Base-by-base conservation (phyloP, 192 early-diverging fungal species). In the Coemansia sp. region DNA sequence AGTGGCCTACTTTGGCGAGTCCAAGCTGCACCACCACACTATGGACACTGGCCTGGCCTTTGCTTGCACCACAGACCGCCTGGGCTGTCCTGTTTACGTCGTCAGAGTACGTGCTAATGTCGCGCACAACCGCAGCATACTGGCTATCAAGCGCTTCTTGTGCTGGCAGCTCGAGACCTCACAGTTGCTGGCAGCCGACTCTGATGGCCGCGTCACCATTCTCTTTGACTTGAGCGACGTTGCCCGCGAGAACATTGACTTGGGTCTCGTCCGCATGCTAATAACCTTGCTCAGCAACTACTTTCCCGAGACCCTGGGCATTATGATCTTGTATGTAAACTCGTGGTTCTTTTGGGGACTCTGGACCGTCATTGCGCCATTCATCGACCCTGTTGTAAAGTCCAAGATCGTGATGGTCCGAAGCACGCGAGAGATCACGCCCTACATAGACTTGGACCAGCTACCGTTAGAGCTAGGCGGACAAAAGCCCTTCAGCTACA, bases 331-430 rank as follows among this genome's bases (percentile, higher is more conserved):
- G 15, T 87, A 94, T 57, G 87, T 88, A 59, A 90, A 93, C 17
- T 94, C 94, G 25, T 93, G 90, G 86, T 76, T 97, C 37, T 97
- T 97, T 66, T 82, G 86, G 46, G 88, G 87, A 41, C 63, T 93
- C 21, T 97, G 95, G 95, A 70, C 83, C n/a, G 61, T 96, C 46
- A 93, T 97, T 67, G 76, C 87, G 66, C 90, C 92, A 29, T 85
- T 94, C 57, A 84, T 97, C 36, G 95, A 97, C 73, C 92, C 95
- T 15, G 90, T 89, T n/a, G 95, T 97, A 11, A 92, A 86, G 62
- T 75, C 85, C 25, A 97, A 97, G 75, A 90, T 97, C 72, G 68
- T 85, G 14, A 94, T 97, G 65, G 86, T 90, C 4, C 86, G 88
- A 21, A 80, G 62, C 29, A 48, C 89, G 10, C 77, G 89, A 3